A percentile compares a stretch with the other conserved stretches of the same genome.
These are phyloP conservation scores for Exophiala oligosperma DNA, from an alignment of 2,329 filamentous ascomycete species.

Conservation along the genomic window DNA sequence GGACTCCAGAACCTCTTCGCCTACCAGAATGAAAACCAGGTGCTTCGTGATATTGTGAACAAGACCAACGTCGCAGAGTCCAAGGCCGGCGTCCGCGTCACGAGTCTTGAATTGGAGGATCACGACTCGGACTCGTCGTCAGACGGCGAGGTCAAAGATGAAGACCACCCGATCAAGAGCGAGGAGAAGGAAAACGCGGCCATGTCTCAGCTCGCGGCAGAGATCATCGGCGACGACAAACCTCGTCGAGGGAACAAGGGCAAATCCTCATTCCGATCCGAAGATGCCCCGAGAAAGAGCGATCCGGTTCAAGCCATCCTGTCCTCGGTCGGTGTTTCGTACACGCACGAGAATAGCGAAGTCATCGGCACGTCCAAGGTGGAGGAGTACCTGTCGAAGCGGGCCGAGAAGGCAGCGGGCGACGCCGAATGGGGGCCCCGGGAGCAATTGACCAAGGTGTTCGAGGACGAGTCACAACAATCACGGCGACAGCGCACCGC, in stretches of 20 bases:
- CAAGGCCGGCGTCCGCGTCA: constrained; percentile 76
- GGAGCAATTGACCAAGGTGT: constrained; percentile 25
- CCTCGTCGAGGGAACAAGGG: constrained; percentile 44
- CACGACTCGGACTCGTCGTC: constrained; percentile 55
- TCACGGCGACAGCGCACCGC: constrained; percentile 3
- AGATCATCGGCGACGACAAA: constrained; percentile 55
- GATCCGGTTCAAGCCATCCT: constrained; percentile 90
- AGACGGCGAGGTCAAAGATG: constrained; percentile 31
- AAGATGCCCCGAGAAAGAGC: constrained; percentile 40
- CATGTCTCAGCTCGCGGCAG: constrained; percentile 70
- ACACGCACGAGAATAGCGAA: constrained; percentile 95
- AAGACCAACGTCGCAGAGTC: constrained; percentile 97
- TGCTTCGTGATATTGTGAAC: constrained; percentile 94
- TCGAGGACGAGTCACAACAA: constrained; percentile 24
- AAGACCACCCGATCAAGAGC: constrained; percentile 17
- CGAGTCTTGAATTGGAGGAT: constrained; percentile 71
- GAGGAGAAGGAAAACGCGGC: constrained; percentile 57
- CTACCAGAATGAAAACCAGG: constrained; percentile 69
- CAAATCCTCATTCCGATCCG: constrained; percentile 37
- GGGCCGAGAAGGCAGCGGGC: constrained; percentile 58
- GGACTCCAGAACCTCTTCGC: constrained; percentile 83
- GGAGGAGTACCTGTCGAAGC: constrained; percentile 79
- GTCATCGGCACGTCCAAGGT: constrained; percentile 89
- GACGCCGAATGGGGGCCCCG: constrained; percentile 10
- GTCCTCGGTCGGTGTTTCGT: constrained; percentile 82